These are phyloP conservation scores for Fusarium camptoceras DNA, from an alignment of 2,329 filamentous ascomycete genomes.

Conservation along the genomic window DNA sequence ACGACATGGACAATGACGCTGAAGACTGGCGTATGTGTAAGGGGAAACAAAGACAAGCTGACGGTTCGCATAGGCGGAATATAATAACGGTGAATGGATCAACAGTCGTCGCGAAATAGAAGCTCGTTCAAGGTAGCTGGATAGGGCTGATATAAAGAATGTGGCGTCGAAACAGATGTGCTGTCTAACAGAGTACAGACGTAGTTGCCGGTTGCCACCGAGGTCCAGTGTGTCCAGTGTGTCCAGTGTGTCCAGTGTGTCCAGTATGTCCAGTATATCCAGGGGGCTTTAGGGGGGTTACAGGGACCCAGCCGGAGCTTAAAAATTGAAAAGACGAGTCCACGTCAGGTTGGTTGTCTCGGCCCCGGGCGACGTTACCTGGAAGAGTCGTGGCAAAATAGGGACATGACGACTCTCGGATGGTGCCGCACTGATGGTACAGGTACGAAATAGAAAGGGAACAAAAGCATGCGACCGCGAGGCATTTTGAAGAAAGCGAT, in stretches of 20 bases:
- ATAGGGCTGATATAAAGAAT: constrained; percentile 48
- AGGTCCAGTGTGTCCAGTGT: constrained; percentile 22
- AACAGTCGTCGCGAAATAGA: constrained; percentile 13
- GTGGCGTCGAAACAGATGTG: constrained; percentile 37
- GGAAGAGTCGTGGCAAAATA: constrained; percentile 43
- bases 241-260: constrained; percentile 24
- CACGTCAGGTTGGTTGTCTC: constrained; percentile 37
- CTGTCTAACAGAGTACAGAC: constrained; percentile 17
- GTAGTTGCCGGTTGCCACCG: constrained; percentile 45
- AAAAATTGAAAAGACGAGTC: constrained; percentile 30
- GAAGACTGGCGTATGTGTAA: constrained; percentile 12
- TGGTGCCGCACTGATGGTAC: constrained; percentile 25
- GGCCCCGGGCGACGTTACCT: constrained; percentile 39
- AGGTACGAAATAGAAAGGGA: constrained; percentile 21
- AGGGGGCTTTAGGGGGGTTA: constrained; percentile 30
- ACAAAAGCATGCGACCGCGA: constrained; percentile 43
- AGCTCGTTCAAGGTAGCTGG: constrained; percentile 25
- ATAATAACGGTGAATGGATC: constrained; percentile 4
- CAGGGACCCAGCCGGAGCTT: constrained; percentile 38
- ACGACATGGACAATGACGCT: constrained; percentile 42
- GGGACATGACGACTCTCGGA: constrained; percentile 40
- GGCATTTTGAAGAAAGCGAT: constrained; percentile 49
- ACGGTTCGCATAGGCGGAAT: constrained; percentile 10
- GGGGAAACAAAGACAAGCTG: constrained; percentile 9
- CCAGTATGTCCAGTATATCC: constrained; percentile 16